Evolutionary conservation across 106 monocot species (phyloP).

Genomic region (Acorus calamus): DNA sequence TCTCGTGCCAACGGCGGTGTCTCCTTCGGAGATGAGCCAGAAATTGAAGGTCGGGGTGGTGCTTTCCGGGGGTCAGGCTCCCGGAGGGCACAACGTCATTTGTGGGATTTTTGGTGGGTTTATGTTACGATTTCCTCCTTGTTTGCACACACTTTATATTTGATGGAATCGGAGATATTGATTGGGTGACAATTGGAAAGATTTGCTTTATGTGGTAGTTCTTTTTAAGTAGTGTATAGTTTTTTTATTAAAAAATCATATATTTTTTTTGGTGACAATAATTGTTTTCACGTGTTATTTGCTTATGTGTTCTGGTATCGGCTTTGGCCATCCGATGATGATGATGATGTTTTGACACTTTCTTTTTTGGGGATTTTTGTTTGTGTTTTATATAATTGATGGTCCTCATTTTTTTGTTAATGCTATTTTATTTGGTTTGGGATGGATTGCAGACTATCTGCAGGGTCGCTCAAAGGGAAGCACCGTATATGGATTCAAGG

Average conservation of each 20-base stretch:
- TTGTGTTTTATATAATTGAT: neutral
- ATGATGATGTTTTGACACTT: neutral
- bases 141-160: no score
- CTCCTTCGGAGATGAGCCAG: conserved; percentile 24
- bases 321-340: neutral
- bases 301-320: neutral
- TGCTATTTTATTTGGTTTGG: no score
- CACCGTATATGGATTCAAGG: conserved; percentile 78
- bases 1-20: conserved; percentile 43
- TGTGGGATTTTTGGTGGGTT: conserved; percentile 80
- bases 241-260: no score
- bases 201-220: no score
- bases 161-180: no score
- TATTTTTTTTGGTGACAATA: neutral
- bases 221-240: no score
- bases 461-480: conserved; percentile 67
- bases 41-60: conserved; percentile 76
- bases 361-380: neutral
- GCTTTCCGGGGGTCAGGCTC: conserved; percentile 97
- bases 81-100: conserved; percentile 97
- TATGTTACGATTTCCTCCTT: neutral
- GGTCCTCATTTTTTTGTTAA: neutral
- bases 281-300: neutral
- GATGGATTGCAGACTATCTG: conserved; percentile 48
- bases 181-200: no score